Evolutionary conservation across 75 land plant species (phyloP), one percentile per base, ranked within the genome.

Genomic region (Pinus tabuliformis): DNA sequence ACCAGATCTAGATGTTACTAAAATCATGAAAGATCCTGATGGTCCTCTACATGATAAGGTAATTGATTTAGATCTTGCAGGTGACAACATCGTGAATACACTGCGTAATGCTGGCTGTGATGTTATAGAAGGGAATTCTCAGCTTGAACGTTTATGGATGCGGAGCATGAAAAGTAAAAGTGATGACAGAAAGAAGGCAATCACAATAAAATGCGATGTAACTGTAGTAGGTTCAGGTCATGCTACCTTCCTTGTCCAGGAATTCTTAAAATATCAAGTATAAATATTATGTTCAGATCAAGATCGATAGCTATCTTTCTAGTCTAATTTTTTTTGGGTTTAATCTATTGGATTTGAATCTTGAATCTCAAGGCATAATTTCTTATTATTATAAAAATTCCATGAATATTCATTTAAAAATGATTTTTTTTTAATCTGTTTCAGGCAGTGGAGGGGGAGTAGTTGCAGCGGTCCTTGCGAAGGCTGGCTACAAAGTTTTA

Each of bases 401-500:
- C 26, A 26, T 26, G 26, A 26, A 26, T 26, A 26, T 26, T 26
- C 26, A 26, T 26, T 26, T 26, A 26, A 39, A 49, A 9, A 8
- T 1, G 9, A 49, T 0, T 9, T 49, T 49, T 26, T 26, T 26
- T 26, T 26, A 26, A 26, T 9, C 54, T 49, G 11, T 0, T 22
- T 60, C 62, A 18, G 98, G 98, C 24, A 77, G 76, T 20, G 98
- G 98, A 0, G 98, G 98, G 28, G 70, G 96, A 75, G 76, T 90
- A 74, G 64, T 77, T 70, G 77, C 91, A 78, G 75, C 87, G 20
- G 84, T 58, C 16, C 83, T 85, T 9, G 78, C 95, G 3, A 80
- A 87, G 59, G 86, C 83, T 6, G 98, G 98, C 5, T 82, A 87
- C 86, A 95, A 88, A 70, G 96, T 93, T 14, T 63, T 93, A 22